Evolutionary conservation across 2,329 filamentous ascomycete species (phyloP).

Genomic region (Dothistroma septosporum): DNA sequence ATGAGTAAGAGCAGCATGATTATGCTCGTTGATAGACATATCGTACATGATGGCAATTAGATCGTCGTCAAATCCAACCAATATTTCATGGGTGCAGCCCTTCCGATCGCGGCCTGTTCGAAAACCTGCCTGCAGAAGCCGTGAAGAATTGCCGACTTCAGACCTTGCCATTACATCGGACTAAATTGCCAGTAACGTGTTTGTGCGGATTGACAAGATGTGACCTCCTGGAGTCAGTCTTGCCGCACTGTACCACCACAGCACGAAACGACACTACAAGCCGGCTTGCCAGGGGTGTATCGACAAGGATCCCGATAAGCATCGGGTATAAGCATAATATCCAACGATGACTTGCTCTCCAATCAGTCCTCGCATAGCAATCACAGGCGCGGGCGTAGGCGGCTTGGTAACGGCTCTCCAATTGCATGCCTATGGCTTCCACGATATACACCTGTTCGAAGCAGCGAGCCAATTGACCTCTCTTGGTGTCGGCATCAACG

Average conservation of each 20-base stretch:
- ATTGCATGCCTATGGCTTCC: conserved; percentile 51
- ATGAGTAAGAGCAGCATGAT: not conserved
- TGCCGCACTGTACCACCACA: not conserved
- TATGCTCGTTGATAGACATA: not conserved
- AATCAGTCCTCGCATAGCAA: conserved; percentile 35
- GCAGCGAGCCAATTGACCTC: conserved; percentile 41
- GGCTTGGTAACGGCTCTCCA: conserved; percentile 55
- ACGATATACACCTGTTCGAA: conserved; percentile 44
- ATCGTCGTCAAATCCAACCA: not conserved
- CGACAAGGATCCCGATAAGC: not conserved
- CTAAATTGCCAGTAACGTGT: not conserved
- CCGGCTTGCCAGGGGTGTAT: not conserved
- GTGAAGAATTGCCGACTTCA: too few relatives aligned
- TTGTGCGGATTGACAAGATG: not conserved
- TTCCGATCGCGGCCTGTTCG: not conserved
- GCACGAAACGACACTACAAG: not conserved
- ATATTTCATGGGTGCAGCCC: not conserved
- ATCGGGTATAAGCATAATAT: not conserved
- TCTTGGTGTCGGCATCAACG: conserved; percentile 46
- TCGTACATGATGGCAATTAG: not conserved
- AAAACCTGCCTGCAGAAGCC: not conserved
- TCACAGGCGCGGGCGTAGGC: conserved; percentile 48
- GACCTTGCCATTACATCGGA: not conserved
- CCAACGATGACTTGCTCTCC: not conserved
- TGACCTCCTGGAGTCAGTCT: not conserved